These are phyloP conservation scores for Hygrophila difformis DNA, from an alignment of 257 asterid species.

Conservation along the genomic window DNA sequence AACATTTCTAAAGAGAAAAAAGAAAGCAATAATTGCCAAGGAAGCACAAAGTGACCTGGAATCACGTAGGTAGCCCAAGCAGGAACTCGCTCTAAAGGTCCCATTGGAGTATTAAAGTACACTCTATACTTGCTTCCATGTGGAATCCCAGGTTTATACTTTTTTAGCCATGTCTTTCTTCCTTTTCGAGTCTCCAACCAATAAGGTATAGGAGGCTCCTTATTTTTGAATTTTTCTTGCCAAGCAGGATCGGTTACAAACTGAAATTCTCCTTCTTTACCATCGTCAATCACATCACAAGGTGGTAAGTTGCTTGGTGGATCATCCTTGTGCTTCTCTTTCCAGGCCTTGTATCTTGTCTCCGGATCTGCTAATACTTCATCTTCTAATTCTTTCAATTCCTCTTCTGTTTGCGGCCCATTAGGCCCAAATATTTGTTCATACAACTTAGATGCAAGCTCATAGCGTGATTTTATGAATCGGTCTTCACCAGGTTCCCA, in stretches of 20 bases:
- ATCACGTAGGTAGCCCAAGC: slow-evolving; percentile 97
- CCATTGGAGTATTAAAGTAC: slow-evolving; percentile 79
- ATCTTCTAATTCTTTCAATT: slow-evolving; percentile 77
- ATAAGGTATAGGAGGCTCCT: slow-evolving; percentile 86
- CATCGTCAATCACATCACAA: slow-evolving; percentile 76
- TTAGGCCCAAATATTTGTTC: slow-evolving; percentile 98
- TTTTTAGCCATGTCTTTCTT: slow-evolving; percentile 84
- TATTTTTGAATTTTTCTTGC: slow-evolving; percentile 53
- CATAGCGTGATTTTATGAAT: slow-evolving; percentile 56
- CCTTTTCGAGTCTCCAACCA: slow-evolving; percentile 97
- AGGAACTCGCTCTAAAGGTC: slow-evolving; percentile 95
- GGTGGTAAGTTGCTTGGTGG: slow-evolving; percentile 83
- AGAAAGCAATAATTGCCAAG: slow-evolving; percentile 21
- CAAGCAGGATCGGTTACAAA: slow-evolving; percentile 61
- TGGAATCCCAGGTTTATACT: slow-evolving; percentile 77
- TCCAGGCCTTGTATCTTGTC: slow-evolving; percentile 83
- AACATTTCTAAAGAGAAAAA: slow-evolving; percentile 7
- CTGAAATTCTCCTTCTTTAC: slow-evolving; percentile 48
- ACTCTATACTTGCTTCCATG: slow-evolving; percentile 94
- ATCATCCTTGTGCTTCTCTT: slow-evolving; percentile 86
- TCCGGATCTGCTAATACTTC: slow-evolving; percentile 81
- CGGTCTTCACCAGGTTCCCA: slow-evolving; percentile 99
- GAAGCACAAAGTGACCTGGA: slow-evolving; percentile 52
- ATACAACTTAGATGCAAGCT: slow-evolving; percentile 68
- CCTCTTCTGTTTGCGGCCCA: slow-evolving; percentile 96